A percentile compares a stretch with the other conserved stretches of the same genome.
phyloP scores from a whole-genome alignment of 1,284 basidiomycete species.

The Moesziomyces globuligerus region DNA sequence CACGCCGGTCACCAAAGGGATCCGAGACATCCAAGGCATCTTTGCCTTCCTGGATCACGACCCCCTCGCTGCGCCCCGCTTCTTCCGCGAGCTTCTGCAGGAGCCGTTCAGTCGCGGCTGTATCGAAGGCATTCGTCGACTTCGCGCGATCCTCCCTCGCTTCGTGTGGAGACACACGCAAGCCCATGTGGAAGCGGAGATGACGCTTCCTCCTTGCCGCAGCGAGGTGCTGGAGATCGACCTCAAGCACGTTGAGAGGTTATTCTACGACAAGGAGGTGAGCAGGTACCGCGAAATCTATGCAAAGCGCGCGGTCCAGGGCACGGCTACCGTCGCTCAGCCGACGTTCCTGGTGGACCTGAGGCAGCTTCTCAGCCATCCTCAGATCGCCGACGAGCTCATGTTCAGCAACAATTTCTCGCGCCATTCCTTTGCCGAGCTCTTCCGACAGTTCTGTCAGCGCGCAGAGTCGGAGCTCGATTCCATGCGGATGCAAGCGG shows the following conservation, averaged over 20 bases:
- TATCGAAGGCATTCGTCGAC: conserved; percentile 40
- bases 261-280: conserved; percentile 55
- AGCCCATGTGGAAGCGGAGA: conserved; percentile 49
- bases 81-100: conserved; percentile 45
- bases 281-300: conserved; percentile 28
- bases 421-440: conserved; percentile 41
- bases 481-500: conserved; percentile 28
- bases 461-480: conserved; percentile 39
- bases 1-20: conserved; percentile 48
- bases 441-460: conserved; percentile 36
- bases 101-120: conserved; percentile 43
- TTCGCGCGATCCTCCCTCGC: conserved; percentile 39
- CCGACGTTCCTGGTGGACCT: conserved; percentile 43
- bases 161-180: conserved; percentile 53
- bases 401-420: conserved; percentile 38
- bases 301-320: conserved; percentile 21
- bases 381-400: conserved; percentile 46
- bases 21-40: conserved; percentile 49
- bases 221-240: conserved; percentile 44
- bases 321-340: conserved; percentile 14
- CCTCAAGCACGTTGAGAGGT: conserved; percentile 41
- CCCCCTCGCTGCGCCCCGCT: conserved; percentile 35
- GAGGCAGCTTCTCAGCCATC: conserved; percentile 51
- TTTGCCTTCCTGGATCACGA: conserved; percentile 52
- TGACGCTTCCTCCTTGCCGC: conserved; percentile 36